Conservation (phyloP, 163 green algal genomes). For the Prototheca cutis region DNA sequence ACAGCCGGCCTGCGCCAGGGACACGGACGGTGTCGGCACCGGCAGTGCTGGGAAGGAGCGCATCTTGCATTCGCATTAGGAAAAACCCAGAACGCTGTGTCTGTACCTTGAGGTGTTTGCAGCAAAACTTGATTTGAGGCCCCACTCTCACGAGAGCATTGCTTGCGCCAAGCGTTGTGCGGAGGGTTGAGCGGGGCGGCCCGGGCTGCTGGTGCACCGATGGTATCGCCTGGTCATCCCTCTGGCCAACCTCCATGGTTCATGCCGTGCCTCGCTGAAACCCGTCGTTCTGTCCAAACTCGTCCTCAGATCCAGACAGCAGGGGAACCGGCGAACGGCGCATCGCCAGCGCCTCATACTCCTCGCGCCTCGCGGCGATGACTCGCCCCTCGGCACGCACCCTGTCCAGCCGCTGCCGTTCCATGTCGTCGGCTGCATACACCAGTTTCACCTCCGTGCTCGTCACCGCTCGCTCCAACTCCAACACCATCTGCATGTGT, state of each 20-base stretch:
- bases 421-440: neutral
- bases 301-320: neutral
- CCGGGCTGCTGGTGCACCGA: neutral
- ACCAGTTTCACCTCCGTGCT: neutral
- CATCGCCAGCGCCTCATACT: neutral
- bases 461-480: neutral
- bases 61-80: too few relatives aligned
- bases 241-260: neutral
- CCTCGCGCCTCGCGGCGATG: neutral
- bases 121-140: too few relatives aligned
- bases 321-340: too few relatives aligned
- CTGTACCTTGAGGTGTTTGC: too few relatives aligned
- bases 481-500: neutral
- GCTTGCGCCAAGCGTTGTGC: too few relatives aligned
- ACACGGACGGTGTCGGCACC: too few relatives aligned
- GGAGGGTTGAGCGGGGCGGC: neutral
- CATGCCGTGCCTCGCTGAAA: too few relatives aligned
- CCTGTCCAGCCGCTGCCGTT: neutral
- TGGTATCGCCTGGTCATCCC: neutral
- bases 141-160: too few relatives aligned
- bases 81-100: too few relatives aligned
- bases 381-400: neutral
- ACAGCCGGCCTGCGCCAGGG: too few relatives aligned
- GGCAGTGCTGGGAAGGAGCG: too few relatives aligned
- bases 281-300: neutral